A percentile compares a stretch with the other conserved stretches of the same genome.
Evolutionary conservation across 75 land plant species (phyloP).

Genomic region (Azolla pinnata): DNA sequence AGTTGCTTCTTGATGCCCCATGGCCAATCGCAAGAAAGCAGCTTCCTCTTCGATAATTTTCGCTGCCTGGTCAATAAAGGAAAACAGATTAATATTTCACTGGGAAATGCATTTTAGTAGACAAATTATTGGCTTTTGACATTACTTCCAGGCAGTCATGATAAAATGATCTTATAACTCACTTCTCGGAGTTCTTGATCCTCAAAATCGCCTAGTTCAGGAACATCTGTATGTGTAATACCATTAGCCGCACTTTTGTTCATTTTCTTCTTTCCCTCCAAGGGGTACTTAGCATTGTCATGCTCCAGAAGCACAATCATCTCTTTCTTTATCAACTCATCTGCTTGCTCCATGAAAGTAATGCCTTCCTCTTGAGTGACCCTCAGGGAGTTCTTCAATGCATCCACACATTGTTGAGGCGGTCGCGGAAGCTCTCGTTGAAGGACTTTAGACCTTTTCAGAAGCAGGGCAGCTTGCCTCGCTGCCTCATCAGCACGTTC

Average conservation of each 20-base stretch:
- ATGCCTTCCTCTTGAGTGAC: slow-evolving; percentile 45
- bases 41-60: slow-evolving; percentile 57
- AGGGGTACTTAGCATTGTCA: slow-evolving; percentile 89
- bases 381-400: slow-evolving; percentile 48
- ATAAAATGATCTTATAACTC: slow-evolving; percentile 8
- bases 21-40: slow-evolving; percentile 47
- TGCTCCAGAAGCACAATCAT: slow-evolving; percentile 65
- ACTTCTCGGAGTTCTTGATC: slow-evolving; percentile 70
- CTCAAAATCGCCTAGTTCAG: slow-evolving; percentile 78
- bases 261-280: slow-evolving; percentile 69
- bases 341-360: slow-evolving; percentile 77
- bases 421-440: slow-evolving; percentile 95
- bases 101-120: neutral
- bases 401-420: slow-evolving; percentile 53
- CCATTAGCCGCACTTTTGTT: slow-evolving; percentile 40
- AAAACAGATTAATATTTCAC: neutral
- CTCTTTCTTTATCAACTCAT: slow-evolving; percentile 70
- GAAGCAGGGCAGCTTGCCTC: slow-evolving; percentile 59
- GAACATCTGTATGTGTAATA: slow-evolving; percentile 25
- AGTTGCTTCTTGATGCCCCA: slow-evolving; percentile 81
- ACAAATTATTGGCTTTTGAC: too few relatives aligned
- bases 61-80: slow-evolving; percentile 50
- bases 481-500: slow-evolving; percentile 76
- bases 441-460: slow-evolving; percentile 80
- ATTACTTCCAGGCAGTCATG: too few relatives aligned